Evolutionary conservation across 164 flowering plant genomes (phyloP).

Genomic region (Annona cherimola): DNA sequence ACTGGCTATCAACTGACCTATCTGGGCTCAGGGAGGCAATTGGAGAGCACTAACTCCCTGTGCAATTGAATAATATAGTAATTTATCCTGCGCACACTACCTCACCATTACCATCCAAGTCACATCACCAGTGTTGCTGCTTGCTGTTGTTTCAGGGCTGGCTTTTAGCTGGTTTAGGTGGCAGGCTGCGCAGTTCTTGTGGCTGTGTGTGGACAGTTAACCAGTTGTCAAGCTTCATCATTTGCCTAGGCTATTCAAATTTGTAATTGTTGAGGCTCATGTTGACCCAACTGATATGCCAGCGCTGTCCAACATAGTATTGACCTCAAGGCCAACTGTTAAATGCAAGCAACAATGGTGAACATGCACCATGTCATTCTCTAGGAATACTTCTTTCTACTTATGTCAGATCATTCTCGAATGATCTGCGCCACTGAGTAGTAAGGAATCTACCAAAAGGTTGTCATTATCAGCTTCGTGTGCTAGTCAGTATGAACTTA

Average conservation of each 20-base stretch:
- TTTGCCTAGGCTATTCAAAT: neutral
- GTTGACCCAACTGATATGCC: neutral
- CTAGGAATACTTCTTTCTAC: neutral
- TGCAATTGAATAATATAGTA: neutral
- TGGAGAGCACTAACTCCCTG: neutral
- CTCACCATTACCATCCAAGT: neutral
- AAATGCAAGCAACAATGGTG: neutral
- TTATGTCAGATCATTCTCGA: neutral
- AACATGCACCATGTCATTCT: neutral
- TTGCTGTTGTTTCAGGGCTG: no score
- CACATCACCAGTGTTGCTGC: no score
- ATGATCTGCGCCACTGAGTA: neutral
- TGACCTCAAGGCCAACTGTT: neutral
- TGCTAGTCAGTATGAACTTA: neutral
- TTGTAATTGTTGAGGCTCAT: neutral
- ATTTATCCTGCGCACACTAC: neutral
- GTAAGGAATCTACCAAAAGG: neutral
- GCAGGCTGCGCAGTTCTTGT: no score
- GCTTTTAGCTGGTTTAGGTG: no score
- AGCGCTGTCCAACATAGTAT: neutral
- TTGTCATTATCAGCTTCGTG: neutral
- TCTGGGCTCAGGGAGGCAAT: neutral
- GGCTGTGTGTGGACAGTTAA: no score
- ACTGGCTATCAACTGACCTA: neutral
- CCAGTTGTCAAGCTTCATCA: neutral